Conservation (phyloP, 805 yeast genomes). For the Yarrowia porcina region DNA sequence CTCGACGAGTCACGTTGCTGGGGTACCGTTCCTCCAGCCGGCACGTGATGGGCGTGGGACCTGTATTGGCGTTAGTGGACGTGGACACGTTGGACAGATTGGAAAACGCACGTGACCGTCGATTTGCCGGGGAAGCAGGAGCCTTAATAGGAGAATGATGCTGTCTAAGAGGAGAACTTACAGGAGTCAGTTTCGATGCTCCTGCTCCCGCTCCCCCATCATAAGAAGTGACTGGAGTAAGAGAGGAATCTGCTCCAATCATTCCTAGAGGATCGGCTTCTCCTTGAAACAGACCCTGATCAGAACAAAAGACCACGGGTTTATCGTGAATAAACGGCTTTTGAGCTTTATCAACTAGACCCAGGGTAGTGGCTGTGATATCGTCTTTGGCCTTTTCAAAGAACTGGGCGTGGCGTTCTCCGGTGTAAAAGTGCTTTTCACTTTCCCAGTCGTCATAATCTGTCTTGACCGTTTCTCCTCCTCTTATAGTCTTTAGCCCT, state of each 20-base stretch:
- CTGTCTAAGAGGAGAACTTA: neutral
- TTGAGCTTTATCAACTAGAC: slow-evolving; percentile 5
- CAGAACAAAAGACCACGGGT: slow-evolving; percentile 31
- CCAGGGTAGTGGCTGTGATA: slow-evolving; percentile 28
- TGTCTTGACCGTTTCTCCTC: slow-evolving; percentile 35
- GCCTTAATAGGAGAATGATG: neutral
- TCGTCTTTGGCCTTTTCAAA: slow-evolving; percentile 46
- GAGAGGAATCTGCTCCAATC: slow-evolving; percentile 1
- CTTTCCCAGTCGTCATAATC: slow-evolving; percentile 33
- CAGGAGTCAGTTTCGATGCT: neutral
- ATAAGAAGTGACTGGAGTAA: slow-evolving; percentile 1
- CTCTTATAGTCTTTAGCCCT: slow-evolving; percentile 31
- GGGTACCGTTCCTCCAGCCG: slow-evolving; percentile 27
- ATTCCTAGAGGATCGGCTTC: slow-evolving; percentile 32
- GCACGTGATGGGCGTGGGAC: neutral
- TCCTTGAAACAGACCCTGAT: slow-evolving; percentile 34
- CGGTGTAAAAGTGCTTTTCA: slow-evolving; percentile 20
- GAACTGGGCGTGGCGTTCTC: slow-evolving; percentile 34
- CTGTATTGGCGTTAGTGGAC: neutral
- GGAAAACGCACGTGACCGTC: neutral
- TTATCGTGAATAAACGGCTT: slow-evolving; percentile 22
- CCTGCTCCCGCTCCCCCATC: neutral
- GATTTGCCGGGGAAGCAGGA: neutral
- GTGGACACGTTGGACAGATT: neutral
- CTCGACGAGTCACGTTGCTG: slow-evolving; percentile 28